A percentile compares a stretch with the other conserved stretches of the same genome.
phyloP scores from a whole-genome alignment of 352 stramenopile genomes.

The Pythium oligandrum region DNA sequence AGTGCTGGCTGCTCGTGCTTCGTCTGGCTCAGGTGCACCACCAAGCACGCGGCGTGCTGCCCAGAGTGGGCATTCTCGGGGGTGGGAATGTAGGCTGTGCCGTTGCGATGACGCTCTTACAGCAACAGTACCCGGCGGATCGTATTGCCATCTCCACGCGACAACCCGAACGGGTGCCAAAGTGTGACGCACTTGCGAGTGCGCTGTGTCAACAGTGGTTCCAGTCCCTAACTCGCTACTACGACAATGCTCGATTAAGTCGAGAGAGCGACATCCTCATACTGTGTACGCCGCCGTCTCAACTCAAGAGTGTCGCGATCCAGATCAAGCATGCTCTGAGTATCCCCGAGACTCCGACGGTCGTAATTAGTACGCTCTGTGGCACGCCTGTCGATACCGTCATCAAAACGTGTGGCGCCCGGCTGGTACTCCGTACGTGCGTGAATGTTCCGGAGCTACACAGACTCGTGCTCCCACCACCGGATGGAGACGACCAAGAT shows the following conservation, averaged over 20 bases:
- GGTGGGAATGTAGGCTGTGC: slow-evolving; percentile 46
- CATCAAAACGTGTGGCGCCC: slow-evolving; percentile 38
- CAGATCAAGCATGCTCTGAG: slow-evolving; percentile 57
- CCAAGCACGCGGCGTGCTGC: slow-evolving; percentile 9
- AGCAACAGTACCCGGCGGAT: slow-evolving; percentile 27
- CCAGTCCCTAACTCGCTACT: slow-evolving; percentile 35
- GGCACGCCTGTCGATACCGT: slow-evolving; percentile 34
- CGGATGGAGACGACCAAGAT: background rate
- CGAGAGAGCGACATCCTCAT: slow-evolving; percentile 53
- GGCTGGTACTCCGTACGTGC: slow-evolving; percentile 24
- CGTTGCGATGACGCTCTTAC: slow-evolving; percentile 43
- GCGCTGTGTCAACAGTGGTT: slow-evolving; percentile 23
- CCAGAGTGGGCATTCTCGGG: slow-evolving; percentile 46
- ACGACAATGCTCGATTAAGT: slow-evolving; percentile 53
- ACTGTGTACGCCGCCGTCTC: slow-evolving; percentile 57
- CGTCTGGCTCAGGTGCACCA: slow-evolving; percentile 25
- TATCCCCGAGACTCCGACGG: slow-evolving; percentile 14
- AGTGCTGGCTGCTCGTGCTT: slow-evolving; percentile 34
- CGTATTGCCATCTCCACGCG: slow-evolving; percentile 47
- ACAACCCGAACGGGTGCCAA: slow-evolving; percentile 42
- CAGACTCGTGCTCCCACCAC: background rate
- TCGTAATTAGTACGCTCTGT: slow-evolving; percentile 46
- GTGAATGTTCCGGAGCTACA: slow-evolving; percentile 6
- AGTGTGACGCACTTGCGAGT: slow-evolving; percentile 28
- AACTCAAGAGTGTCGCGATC: slow-evolving; percentile 64